These are phyloP conservation scores for Candolleomyces eurysporus DNA, from an alignment of 768 basidiomycete genomes.

Conservation along the genomic window DNA sequence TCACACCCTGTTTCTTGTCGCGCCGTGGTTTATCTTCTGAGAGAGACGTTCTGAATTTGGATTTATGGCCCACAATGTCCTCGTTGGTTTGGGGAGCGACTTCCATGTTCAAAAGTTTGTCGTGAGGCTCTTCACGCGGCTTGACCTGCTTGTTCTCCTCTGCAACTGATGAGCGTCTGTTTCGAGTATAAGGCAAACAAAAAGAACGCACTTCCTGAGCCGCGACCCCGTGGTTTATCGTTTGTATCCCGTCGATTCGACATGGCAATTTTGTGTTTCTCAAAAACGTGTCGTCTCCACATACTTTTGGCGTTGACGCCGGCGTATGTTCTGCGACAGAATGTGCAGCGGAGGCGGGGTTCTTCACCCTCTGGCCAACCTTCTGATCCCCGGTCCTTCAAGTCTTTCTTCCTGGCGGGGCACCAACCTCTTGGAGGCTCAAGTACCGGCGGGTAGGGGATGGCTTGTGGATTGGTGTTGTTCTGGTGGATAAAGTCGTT, in stretches of 20 bases:
- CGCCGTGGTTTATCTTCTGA: conserved; percentile 19
- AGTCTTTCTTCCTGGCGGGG: conserved; percentile 79
- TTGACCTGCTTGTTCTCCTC: conserved; percentile 55
- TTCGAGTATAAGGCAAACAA: conserved; percentile 1
- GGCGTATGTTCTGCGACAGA: conserved; percentile 80
- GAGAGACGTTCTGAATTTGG: conserved; percentile 34
- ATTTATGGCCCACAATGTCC: conserved; percentile 37
- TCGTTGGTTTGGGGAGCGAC: conserved; percentile 38
- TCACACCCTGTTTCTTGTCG: conserved; percentile 6
- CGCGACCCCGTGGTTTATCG: conserved; percentile 62
- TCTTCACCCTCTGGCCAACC: conserved; percentile 82
- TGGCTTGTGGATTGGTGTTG: conserved; percentile 48
- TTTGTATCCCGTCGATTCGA: conserved; percentile 74
- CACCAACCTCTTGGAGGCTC: conserved; percentile 88
- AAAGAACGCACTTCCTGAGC: conserved; percentile 57
- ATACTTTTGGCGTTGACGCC: conserved; percentile 90
- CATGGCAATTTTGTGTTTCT: conserved; percentile 91
- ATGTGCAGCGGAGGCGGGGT: conserved; percentile 77
- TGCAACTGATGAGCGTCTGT: conserved; percentile 22
- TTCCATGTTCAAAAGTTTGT: conserved; percentile 40
- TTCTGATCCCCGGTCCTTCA: conserved; percentile 64
- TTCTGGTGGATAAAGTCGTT: conserved; percentile 56
- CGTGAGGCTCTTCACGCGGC: conserved; percentile 35
- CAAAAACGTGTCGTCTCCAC: conserved; percentile 87
- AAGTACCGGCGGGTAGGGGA: conserved; percentile 71